Evolutionary conservation across 106 monocot species (phyloP), one percentile per base, ranked within the genome.

Genomic region (Dendrobium huoshanense): DNA sequence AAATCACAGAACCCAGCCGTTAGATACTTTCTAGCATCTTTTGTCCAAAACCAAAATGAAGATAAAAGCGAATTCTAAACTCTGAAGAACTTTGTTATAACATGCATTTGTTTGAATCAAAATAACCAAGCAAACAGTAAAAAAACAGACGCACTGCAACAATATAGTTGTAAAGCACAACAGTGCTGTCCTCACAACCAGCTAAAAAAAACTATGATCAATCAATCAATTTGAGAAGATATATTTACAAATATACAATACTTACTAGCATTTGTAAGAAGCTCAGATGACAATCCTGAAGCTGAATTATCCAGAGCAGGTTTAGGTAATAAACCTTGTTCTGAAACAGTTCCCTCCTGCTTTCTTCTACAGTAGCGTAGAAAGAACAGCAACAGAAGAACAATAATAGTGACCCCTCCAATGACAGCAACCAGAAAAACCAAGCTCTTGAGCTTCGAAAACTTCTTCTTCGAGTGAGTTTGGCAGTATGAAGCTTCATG

Each of bases 211-310:
- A 2, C 37, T 37, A 37, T 37, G 37, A 37, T 37, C 37, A 37
- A 37, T 37, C 51, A 51, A 45, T 51, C 51, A 51, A 51, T 45
- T 15, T 51, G 51, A 51, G 13, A 51, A 51, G 51, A 51, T 51
- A 10, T 2, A 9, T n/a, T 54, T 43, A 20, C 33, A 79, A 72
- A 77, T 51, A 49, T 76, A 77, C 41, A 86, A 84, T 29, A 87
- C 96, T 82, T 86, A 94, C 96, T 89, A 58, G 91, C 92, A 89
- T 90, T 92, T 43, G 85, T 87, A 55, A 94, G 88, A 84, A 94
- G 90, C 83, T 94, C 94, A 55, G 92, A 83, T 7, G 94, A 92
- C 49, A 92, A 86, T 9, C 92, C 94, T 10, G 89, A 73, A 17
- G 85, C 54, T 55, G 88, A 77, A 77, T 86, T 92, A 75, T 89